Conservation (phyloP, 1,139 yeast species). For the Yamadazyma triangularis region DNA sequence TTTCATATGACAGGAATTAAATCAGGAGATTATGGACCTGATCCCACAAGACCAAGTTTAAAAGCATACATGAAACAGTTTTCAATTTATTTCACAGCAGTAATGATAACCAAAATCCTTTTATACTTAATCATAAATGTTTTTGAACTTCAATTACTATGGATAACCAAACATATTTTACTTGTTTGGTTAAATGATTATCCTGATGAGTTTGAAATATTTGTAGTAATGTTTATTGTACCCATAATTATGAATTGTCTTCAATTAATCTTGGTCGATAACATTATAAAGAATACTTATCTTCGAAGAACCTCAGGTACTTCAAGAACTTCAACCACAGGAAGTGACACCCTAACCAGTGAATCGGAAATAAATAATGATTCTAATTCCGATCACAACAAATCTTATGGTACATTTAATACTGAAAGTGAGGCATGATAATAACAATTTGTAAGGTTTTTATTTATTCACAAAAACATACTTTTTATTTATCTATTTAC, state of each 20-base stretch:
- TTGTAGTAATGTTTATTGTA: constrained; percentile 79
- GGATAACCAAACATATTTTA: constrained; percentile 43
- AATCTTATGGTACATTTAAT: constrained; percentile 7
- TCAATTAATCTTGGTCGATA: constrained; percentile 83
- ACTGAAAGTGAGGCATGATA: constrained; percentile 1
- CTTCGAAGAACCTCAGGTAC: not conserved
- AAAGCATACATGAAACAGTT: constrained; percentile 72
- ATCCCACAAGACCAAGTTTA: constrained; percentile 55
- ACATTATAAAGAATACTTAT: constrained; percentile 61
- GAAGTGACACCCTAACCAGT: no score
- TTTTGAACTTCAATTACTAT: constrained; percentile 35
- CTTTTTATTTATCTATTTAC: constrained; percentile 1
- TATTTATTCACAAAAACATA: no score
- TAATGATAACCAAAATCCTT: constrained; percentile 62
- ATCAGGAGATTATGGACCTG: constrained; percentile 75
- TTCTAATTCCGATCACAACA: no score
- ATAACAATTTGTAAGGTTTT: no score
- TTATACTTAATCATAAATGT: constrained; percentile 35
- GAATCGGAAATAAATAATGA: no score
- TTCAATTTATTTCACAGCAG: constrained; percentile 56
- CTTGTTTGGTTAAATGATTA: constrained; percentile 77
- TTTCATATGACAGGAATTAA: constrained; percentile 50
- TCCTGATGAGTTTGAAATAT: constrained; percentile 74
- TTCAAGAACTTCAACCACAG: not conserved
- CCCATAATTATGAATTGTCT: constrained; percentile 79